Evolutionary conservation across 1,284 basidiomycete species (phyloP).

Genomic region (Pseudomicrostroma phylloplanum): DNA sequence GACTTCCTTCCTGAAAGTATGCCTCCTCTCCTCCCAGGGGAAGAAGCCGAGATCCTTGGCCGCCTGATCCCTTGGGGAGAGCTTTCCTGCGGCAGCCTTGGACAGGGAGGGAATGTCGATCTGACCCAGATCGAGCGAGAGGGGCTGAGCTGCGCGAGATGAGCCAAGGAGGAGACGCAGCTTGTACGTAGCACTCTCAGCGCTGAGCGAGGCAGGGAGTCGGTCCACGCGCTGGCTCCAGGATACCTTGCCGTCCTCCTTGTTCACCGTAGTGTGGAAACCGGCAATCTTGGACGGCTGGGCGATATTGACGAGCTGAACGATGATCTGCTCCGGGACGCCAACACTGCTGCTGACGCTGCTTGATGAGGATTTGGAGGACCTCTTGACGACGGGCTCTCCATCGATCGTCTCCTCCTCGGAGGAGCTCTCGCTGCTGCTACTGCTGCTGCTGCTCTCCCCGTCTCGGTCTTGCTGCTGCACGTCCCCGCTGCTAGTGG

Average conservation of each 20-base stretch:
- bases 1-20: constrained; percentile 3
- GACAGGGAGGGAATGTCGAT: background rate
- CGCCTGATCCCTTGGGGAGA: background rate
- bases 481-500: background rate
- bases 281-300: background rate
- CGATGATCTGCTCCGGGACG: background rate
- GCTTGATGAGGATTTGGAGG: background rate
- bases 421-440: background rate
- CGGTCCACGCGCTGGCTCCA: constrained; percentile 6
- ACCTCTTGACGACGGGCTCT: background rate
- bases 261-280: background rate
- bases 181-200: background rate
- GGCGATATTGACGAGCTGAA: constrained; percentile 3
- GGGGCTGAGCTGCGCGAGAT: background rate
- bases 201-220: background rate
- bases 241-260: background rate
- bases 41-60: constrained; percentile 1
- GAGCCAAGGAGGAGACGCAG: background rate
- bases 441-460: background rate
- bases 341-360: background rate
- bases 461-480: background rate
- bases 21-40: constrained; percentile 1
- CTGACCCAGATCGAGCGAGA: background rate
- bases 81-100: background rate
- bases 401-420: background rate